Percentiles rank a stretch among this genome's conserved stretches.
Conservation (phyloP, 768 basidiomycete species). For the Punctularia strigosozonata region DNA sequence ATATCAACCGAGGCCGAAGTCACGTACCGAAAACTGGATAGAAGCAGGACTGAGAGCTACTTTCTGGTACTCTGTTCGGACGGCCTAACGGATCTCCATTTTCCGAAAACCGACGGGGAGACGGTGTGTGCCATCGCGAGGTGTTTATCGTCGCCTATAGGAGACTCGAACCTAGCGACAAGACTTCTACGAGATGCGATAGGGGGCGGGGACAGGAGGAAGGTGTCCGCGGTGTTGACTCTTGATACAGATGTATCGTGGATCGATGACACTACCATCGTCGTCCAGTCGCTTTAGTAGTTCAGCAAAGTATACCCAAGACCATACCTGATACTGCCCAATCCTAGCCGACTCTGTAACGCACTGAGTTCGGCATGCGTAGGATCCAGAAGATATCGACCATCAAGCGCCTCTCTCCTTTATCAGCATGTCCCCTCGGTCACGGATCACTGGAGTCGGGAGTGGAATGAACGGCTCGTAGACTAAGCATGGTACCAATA, state of each 20-base stretch:
- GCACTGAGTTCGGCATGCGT: no score
- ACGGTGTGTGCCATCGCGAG: slow-evolving; percentile 19
- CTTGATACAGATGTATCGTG: slow-evolving; percentile 38
- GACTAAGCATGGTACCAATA: no score
- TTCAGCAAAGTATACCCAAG: no score
- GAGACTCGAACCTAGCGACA: slow-evolving; percentile 33
- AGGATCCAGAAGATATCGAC: no score
- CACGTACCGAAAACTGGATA: slow-evolving; percentile 21
- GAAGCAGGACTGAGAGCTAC: slow-evolving; percentile 10
- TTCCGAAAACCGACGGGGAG: no score
- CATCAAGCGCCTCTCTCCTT: no score
- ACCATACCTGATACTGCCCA: no score
- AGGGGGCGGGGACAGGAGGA: slow-evolving; percentile 27
- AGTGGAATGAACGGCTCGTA: no score
- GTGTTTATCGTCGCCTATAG: slow-evolving; percentile 20
- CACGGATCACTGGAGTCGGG: no score
- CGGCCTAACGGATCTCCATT: slow-evolving; percentile 31
- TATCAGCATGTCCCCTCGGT: no score
- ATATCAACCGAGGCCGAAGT: slow-evolving; percentile 30
- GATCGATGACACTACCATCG: slow-evolving; percentile 38
- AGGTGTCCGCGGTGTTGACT: slow-evolving; percentile 31
- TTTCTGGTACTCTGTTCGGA: slow-evolving; percentile 34
- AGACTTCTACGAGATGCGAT: slow-evolving; percentile 28
- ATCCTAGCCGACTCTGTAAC: no score
- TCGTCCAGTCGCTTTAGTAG: slow-evolving; percentile 26